Evolutionary conservation across 2,329 filamentous ascomycete genomes (phyloP), one percentile per base, ranked within the genome.

Genomic region (Pseudogymnoascus sp.): DNA sequence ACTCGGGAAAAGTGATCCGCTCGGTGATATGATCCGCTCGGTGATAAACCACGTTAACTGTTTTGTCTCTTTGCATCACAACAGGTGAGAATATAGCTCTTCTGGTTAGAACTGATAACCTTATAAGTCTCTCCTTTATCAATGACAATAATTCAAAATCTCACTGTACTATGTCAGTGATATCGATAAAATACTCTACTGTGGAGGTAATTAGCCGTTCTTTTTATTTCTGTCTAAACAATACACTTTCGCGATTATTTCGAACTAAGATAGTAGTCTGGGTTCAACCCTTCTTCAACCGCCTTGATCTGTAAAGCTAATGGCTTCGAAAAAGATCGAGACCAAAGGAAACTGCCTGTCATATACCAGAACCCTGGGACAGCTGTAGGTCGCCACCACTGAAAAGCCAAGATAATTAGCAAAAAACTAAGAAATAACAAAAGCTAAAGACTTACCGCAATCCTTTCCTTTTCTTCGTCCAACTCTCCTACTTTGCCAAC

Each of bases 261-360:
- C 36, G 5, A 38, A 16, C 36, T 8, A 38, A 16, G 36, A 38
- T 38, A 16, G n/a, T 38, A 38, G 36, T 38, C 36, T n/a, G 36
- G 36, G n/a, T 38, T 38, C n/a, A 38, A 38, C 14, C 36, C 36
- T 38, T 38, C 36, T 38, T 38, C 36, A 16, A 70, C 63, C 4
- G 75, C 74, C 52, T 74, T 73, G 64, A 78, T 78, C 67, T 78
- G 75, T 63, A 78, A 60, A 2, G 75, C 75, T 61, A 77, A 65
- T 35, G 73, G 69, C 23, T 69, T 64, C 3, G 74, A 76, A 60
- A 73, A 74, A 58, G 74, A 72, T 28, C 76, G 70, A 41, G 70
- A 73, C 36, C 36, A 38, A 38, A 59, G 72, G 62, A 77, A 69
- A 65, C 69, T 74, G 5, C 75, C 75, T 1, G 73, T 73, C 69